A percentile compares a stretch with the other conserved stretches of the same genome.
These are phyloP conservation scores for Porogramme epimiltina DNA, from an alignment of 1,284 basidiomycete genomes.

Conservation along the genomic window DNA sequence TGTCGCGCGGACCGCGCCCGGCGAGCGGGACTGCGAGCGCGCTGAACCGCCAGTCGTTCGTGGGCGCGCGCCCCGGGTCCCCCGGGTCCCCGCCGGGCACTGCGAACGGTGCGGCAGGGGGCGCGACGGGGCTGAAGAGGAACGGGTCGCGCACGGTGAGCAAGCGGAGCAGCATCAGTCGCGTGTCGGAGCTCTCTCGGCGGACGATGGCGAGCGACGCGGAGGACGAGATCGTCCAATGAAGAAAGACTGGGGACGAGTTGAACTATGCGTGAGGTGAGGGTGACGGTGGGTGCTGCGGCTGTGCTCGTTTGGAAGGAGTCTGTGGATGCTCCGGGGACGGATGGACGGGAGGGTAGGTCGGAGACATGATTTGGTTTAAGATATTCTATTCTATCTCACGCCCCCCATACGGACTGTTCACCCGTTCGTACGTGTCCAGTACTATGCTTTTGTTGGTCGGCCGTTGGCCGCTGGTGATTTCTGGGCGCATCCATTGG, in stretches of 20 bases:
- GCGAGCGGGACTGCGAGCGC: conserved; percentile 51
- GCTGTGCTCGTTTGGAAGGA: not conserved
- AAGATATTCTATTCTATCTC: not conserved
- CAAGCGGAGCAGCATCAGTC: conserved; percentile 41
- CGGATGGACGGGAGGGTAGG: not conserved
- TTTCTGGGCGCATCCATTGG: not conserved
- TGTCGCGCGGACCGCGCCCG: conserved; percentile 45
- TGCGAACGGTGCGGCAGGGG: conserved; percentile 9
- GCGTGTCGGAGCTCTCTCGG: conserved; percentile 62
- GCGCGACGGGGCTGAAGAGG: conserved; percentile 20
- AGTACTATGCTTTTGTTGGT: not conserved
- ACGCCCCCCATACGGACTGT: not conserved
- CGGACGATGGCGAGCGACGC: conserved; percentile 81
- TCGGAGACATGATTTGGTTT: not conserved
- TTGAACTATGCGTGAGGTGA: not conserved
- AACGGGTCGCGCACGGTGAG: conserved; percentile 29
- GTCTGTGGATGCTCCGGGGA: not conserved
- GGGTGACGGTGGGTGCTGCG: not conserved
- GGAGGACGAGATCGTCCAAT: conserved; percentile 65
- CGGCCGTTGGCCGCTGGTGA: not conserved
- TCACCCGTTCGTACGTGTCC: not conserved
- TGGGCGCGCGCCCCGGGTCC: conserved; percentile 27
- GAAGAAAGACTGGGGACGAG: too few relatives aligned
- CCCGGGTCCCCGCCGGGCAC: conserved; percentile 28
- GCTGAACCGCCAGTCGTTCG: conserved; percentile 47